Evolutionary conservation across 768 basidiomycete species (phyloP).

Genomic region (Pleurotus ostreatus): DNA sequence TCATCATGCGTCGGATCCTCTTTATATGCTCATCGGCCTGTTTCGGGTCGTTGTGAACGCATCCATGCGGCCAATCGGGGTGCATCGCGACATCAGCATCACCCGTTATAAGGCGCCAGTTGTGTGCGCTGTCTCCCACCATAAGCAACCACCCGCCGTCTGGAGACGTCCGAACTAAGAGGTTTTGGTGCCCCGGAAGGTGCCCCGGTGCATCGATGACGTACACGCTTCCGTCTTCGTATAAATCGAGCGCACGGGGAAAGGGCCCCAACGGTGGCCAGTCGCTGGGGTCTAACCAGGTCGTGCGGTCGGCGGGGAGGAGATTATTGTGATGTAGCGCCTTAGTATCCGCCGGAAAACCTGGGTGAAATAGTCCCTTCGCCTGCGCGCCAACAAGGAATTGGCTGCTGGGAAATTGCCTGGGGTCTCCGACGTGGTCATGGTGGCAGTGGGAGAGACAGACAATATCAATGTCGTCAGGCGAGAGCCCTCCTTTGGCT

Average conservation of each 20-base stretch:
- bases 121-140: slow-evolving; percentile 54
- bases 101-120: slow-evolving; percentile 45
- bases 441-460: slow-evolving; percentile 52
- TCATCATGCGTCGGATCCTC: slow-evolving; percentile 33
- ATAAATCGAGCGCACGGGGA: slow-evolving; percentile 47
- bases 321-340: slow-evolving; percentile 26
- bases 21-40: slow-evolving; percentile 37
- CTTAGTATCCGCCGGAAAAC: slow-evolving; percentile 39
- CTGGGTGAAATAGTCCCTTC: slow-evolving; percentile 27
- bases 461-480: slow-evolving; percentile 39
- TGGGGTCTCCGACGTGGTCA: slow-evolving; percentile 48
- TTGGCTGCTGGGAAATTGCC: slow-evolving; percentile 38
- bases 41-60: slow-evolving; percentile 40
- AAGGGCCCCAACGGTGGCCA: slow-evolving; percentile 46
- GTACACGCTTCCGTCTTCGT: slow-evolving; percentile 55
- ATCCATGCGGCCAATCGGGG: slow-evolving; percentile 25
- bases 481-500: slow-evolving; percentile 40
- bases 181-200: slow-evolving; percentile 49
- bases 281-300: slow-evolving; percentile 28
- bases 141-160: slow-evolving; percentile 54
- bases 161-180: slow-evolving; percentile 49
- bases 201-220: slow-evolving; percentile 58
- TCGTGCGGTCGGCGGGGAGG: slow-evolving; percentile 34
- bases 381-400: slow-evolving; percentile 45
- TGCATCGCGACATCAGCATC: slow-evolving; percentile 33